Percentiles rank a stretch among this genome's conserved stretches.
Conservation (phyloP, 495 filamentous ascomycete genomes). For the Lepraria neglecta region DNA sequence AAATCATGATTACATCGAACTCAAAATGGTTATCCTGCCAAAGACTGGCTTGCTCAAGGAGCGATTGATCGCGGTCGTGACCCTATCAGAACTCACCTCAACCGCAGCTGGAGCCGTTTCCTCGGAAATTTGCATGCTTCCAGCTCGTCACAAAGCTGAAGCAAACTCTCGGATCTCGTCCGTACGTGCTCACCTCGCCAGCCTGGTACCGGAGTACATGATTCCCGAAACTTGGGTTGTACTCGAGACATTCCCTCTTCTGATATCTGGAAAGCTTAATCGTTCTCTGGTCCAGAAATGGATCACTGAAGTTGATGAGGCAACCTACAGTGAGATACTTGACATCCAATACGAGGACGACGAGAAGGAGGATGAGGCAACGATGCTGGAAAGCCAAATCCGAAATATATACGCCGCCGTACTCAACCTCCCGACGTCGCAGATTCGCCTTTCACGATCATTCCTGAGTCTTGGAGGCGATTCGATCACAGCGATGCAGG, state of each 20-base stretch:
- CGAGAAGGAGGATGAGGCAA: slow-evolving; percentile 25
- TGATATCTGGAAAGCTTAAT: slow-evolving; percentile 42
- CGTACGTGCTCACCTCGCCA: not conserved
- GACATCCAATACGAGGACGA: not conserved
- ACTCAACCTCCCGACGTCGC: slow-evolving; percentile 42
- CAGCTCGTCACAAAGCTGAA: not conserved
- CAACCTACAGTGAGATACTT: slow-evolving; percentile 23
- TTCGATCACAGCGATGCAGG: slow-evolving; percentile 65
- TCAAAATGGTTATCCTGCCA: slow-evolving; percentile 38
- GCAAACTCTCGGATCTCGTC: not conserved
- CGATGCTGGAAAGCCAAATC: slow-evolving; percentile 37
- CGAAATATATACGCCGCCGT: slow-evolving; percentile 47
- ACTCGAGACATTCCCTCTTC: slow-evolving; percentile 29
- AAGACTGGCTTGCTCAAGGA: slow-evolving; percentile 39
- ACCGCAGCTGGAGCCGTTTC: not conserved
- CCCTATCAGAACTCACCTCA: slow-evolving; percentile 18
- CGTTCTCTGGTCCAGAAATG: slow-evolving; percentile 37
- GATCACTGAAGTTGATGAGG: slow-evolving; percentile 35
- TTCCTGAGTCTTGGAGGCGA: slow-evolving; percentile 64
- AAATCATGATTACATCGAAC: not conserved
- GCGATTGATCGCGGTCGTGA: slow-evolving; percentile 37
- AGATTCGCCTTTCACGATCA: slow-evolving; percentile 49
- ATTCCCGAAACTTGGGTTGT: slow-evolving; percentile 43
- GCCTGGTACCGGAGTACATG: slow-evolving; percentile 38
- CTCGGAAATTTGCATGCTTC: not conserved